Evolutionary conservation across 495 filamentous ascomycete genomes (phyloP).

Genomic region (Elasticomyces elasticus): DNA sequence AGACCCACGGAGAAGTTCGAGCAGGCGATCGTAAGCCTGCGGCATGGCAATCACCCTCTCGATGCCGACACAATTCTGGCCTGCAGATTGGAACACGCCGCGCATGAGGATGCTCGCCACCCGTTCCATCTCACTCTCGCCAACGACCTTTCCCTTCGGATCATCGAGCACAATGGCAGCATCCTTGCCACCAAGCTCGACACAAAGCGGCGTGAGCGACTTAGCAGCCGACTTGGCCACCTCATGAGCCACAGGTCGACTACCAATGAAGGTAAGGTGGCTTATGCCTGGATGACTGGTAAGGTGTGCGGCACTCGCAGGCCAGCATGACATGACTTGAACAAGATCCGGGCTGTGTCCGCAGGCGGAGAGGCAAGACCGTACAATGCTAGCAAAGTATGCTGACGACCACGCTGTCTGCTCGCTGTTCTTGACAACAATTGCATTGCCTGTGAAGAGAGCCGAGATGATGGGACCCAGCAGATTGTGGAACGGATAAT

Average conservation of each 20-base stretch:
- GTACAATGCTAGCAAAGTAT: slow-evolving; percentile 70
- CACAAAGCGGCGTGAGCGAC: slow-evolving; percentile 67
- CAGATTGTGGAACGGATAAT: slow-evolving; percentile 91
- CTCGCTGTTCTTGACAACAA: slow-evolving; percentile 88
- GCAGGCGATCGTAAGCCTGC: slow-evolving; percentile 58
- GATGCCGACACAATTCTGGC: slow-evolving; percentile 96
- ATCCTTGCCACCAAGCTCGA: slow-evolving; percentile 94
- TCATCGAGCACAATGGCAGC: slow-evolving; percentile 85
- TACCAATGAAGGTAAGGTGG: slow-evolving; percentile 98
- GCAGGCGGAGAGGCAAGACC: slow-evolving; percentile 68
- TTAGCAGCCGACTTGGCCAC: slow-evolving; percentile 81
- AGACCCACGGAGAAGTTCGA: slow-evolving; percentile 64
- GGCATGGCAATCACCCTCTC: slow-evolving; percentile 83
- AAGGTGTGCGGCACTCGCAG: slow-evolving; percentile 66
- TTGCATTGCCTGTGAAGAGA: slow-evolving; percentile 83
- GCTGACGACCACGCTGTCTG: slow-evolving; percentile 80
- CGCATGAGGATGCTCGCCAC: slow-evolving; percentile 77
- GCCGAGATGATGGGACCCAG: slow-evolving; percentile 83
- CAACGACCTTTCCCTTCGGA: slow-evolving; percentile 28
- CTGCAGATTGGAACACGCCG: slow-evolving; percentile 90
- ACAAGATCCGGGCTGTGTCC: slow-evolving; percentile 76
- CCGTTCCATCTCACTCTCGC: slow-evolving; percentile 48
- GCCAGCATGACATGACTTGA: slow-evolving; percentile 80
- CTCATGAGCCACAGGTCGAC: slow-evolving; percentile 71
- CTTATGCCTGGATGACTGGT: slow-evolving; percentile 75